phyloP scores from a whole-genome alignment of 495 filamentous ascomycete genomes.

The Podospora didyma region DNA sequence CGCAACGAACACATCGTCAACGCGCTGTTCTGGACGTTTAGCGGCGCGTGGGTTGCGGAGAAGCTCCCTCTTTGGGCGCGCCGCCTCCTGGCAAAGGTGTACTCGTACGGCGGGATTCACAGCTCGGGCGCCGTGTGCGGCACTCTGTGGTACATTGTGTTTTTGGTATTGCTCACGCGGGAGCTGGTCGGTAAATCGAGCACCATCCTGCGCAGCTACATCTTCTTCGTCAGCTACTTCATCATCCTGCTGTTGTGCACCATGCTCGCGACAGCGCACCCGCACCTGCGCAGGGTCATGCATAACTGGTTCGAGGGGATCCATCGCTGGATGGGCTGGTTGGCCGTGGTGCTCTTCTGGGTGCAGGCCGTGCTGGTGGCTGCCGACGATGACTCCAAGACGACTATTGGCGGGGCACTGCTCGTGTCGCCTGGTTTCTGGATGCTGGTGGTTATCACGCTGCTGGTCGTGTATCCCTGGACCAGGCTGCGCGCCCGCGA shows the following conservation, averaged over 20 bases:
- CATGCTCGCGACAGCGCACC: slow-evolving; percentile 46
- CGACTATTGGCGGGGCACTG: slow-evolving; percentile 34
- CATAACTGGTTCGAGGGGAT: slow-evolving; percentile 66
- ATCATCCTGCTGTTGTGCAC: slow-evolving; percentile 38
- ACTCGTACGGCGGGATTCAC: slow-evolving; percentile 75
- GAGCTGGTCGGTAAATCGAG: slow-evolving; percentile 43
- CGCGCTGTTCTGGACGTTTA: slow-evolving; percentile 58
- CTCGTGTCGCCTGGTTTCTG: slow-evolving; percentile 60
- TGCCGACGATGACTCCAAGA: slow-evolving; percentile 14
- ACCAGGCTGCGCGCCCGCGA: slow-evolving; percentile 56
- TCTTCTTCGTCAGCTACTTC: slow-evolving; percentile 40
- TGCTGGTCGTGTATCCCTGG: slow-evolving; percentile 65
- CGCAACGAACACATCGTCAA: slow-evolving; percentile 77
- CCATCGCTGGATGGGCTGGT: slow-evolving; percentile 67
- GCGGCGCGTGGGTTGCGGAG: slow-evolving; percentile 51
- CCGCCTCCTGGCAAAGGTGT: slow-evolving; percentile 64
- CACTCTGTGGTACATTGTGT: slow-evolving; percentile 62
- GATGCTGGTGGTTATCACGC: slow-evolving; percentile 58
- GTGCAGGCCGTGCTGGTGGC: slow-evolving; percentile 33
- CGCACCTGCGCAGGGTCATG: slow-evolving; percentile 45
- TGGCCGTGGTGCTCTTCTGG: slow-evolving; percentile 58
- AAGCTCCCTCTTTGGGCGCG: slow-evolving; percentile 61
- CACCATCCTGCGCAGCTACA: slow-evolving; percentile 44
- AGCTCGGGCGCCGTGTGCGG: slow-evolving; percentile 66
- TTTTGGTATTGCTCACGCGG: slow-evolving; percentile 34